Evolutionary conservation across 371 early-diverging fungal genomes (phyloP).

Genomic region (Dinochytrium kinnereticum): DNA sequence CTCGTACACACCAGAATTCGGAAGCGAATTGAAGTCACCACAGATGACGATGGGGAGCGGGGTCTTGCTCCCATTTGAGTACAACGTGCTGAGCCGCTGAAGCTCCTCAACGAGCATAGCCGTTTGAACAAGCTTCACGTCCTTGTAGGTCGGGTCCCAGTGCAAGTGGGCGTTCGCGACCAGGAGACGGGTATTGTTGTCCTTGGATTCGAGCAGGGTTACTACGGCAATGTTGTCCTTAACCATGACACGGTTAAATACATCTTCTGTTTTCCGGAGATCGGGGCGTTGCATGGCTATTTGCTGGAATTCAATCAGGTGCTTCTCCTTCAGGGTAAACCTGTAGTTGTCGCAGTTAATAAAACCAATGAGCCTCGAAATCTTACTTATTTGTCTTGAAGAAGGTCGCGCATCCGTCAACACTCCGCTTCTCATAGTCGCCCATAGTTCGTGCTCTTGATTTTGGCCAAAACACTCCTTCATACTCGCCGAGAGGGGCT

Average conservation of each 20-base stretch:
- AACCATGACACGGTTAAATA: slow-evolving; percentile 92
- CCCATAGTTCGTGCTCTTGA: slow-evolving; percentile 91
- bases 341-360: slow-evolving; percentile 41
- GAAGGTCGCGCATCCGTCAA: slow-evolving; percentile 99
- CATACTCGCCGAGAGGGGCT: slow-evolving; percentile 73
- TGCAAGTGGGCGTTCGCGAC: slow-evolving; percentile 95
- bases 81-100: slow-evolving; percentile 54
- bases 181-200: slow-evolving; percentile 70
- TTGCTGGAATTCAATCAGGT: slow-evolving; percentile 86
- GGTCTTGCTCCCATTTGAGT: slow-evolving; percentile 36
- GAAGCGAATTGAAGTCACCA: slow-evolving; percentile 98
- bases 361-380: neutral
- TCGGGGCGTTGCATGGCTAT: slow-evolving; percentile 86
- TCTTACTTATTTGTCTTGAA: slow-evolving; percentile 83
- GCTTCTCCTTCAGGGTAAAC: slow-evolving; percentile 78
- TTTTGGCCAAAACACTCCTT: slow-evolving; percentile 93
- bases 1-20: slow-evolving; percentile 92
- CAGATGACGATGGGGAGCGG: slow-evolving; percentile 66
- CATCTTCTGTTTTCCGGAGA: slow-evolving; percentile 88
- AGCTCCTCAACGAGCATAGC: slow-evolving; percentile 96
- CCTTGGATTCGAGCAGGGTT: slow-evolving; percentile 82
- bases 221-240: slow-evolving; percentile 97
- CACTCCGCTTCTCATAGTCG: slow-evolving; percentile 83
- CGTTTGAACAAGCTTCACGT: slow-evolving; percentile 98
- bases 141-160: slow-evolving; percentile 92